A percentile compares a stretch with the other conserved stretches of the same genome.
Evolutionary conservation across 208 protist genomes (phyloP).

Genomic region (Leishmania tarentolae): DNA sequence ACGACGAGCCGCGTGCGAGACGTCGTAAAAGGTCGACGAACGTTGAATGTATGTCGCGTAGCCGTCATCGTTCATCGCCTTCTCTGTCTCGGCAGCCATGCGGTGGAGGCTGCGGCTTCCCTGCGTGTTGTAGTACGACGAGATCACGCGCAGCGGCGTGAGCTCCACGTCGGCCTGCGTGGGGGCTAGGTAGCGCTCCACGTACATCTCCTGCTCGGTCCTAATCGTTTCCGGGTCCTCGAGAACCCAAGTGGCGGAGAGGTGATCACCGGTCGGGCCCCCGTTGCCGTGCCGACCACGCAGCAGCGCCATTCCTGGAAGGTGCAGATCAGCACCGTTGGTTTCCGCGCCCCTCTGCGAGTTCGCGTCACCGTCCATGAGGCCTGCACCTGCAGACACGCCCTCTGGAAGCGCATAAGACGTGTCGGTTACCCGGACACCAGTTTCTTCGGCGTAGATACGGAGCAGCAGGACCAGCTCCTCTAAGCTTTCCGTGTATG

Average conservation of each 20-base stretch:
- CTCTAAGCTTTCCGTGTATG: slow-evolving; percentile 24
- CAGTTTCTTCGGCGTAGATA: slow-evolving; percentile 13
- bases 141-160: slow-evolving; percentile 29
- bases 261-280: background rate
- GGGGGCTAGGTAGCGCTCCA: slow-evolving; percentile 25
- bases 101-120: slow-evolving; percentile 21
- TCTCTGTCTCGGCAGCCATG: slow-evolving; percentile 36
- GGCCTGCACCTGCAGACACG: background rate
- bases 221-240: slow-evolving; percentile 11
- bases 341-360: background rate
- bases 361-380: background rate
- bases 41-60: slow-evolving; percentile 29
- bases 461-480: slow-evolving; percentile 22
- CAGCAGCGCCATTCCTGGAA: slow-evolving; percentile 3
- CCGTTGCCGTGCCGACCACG: background rate
- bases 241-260: slow-evolving; percentile 13
- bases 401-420: background rate
- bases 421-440: slow-evolving; percentile 10
- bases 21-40: slow-evolving; percentile 38
- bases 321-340: background rate
- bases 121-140: slow-evolving; percentile 26
- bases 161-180: slow-evolving; percentile 5
- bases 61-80: slow-evolving; percentile 38
- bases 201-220: slow-evolving; percentile 23
- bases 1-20: slow-evolving; percentile 34